These are phyloP conservation scores for Phallus indusiatus DNA, from an alignment of 768 basidiomycete species.

Conservation along the genomic window DNA sequence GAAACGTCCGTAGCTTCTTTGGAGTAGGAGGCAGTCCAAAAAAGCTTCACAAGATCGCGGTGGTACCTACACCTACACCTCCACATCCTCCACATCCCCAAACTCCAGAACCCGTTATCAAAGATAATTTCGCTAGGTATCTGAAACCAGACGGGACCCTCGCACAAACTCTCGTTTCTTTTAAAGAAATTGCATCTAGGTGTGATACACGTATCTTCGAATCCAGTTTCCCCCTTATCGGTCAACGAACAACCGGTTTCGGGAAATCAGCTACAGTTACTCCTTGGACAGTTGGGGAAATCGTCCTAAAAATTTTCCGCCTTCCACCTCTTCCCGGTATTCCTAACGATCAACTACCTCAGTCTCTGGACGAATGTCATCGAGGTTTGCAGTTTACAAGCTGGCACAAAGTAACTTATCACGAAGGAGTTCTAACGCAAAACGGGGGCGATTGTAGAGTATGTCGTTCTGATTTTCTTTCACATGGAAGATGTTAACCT, in stretches of 20 bases:
- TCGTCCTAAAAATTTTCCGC: constrained; percentile 84
- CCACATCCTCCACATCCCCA: constrained; percentile 23
- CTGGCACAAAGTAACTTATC: constrained; percentile 93
- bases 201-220: constrained; percentile 85
- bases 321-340: constrained; percentile 85
- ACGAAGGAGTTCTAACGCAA: constrained; percentile 89
- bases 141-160: constrained; percentile 81
- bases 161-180: constrained; percentile 78
- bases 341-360: constrained; percentile 66
- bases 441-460: constrained; percentile 88
- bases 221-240: constrained; percentile 72
- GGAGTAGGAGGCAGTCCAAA: constrained; percentile 50
- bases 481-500: neutral
- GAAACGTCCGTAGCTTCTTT: constrained; percentile 69
- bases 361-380: constrained; percentile 82
- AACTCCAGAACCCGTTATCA: constrained; percentile 31
- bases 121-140: constrained; percentile 74
- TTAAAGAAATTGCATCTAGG: constrained; percentile 74
- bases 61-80: constrained; percentile 25
- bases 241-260: constrained; percentile 38
- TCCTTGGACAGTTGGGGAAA: constrained; percentile 64
- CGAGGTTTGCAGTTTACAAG: constrained; percentile 81
- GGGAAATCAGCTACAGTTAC: constrained; percentile 40
- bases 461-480: constrained; percentile 22
- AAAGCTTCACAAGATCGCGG: constrained; percentile 30